Evolutionary conservation across 257 asterid genomes (phyloP), one percentile per base, ranked within the genome.

Genomic region (Cynanchum wilfordii): DNA sequence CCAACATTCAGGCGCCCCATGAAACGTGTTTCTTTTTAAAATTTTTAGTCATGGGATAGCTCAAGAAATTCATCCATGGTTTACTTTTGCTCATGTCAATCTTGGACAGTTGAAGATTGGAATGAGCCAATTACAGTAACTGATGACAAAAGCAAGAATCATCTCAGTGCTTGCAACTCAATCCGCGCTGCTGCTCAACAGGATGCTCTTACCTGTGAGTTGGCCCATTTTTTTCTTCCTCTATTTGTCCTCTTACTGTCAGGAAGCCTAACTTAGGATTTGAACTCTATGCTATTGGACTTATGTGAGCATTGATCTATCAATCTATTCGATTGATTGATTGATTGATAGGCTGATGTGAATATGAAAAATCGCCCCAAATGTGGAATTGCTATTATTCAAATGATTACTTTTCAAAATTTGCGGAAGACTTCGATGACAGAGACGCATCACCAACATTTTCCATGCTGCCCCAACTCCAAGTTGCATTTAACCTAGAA

Each of bases 351-450:
- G 22, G 2, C 29, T 40, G n/a, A 67, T 45, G 10, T 45, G 57
- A 42, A 42, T 45, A 25, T 42, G 19, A 47, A 27, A n/a, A 55
- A 2, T 45, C 52, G 5, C 25, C 24, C 15, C 15, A 82, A 74
- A 82, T 85, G 85, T 85, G 89, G 87, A 85, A 80, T 65, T 85
- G 85, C 84, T 87, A 82, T 38, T 71, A 62, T 69, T 79, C 86
- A 22, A 33, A 68, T 42, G 80, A 82, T 30, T 47, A 68, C 55
- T 79, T 79, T n/a, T 63, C 69, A 12, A 51, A 49, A 49, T 85
- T 79, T 63, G 78, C 86, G 1, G 86, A 83, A 66, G 76, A 74
- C 60, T 74, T 81, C 27, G 75, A 77, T 12, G 81, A 80, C 36
- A 33, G 57, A 76, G 81, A 80, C 4, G 68, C 72, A 29, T 70